Percentiles rank a stretch among this genome's conserved stretches.
Conservation (phyloP, 2,329 filamentous ascomycete species). For the Claviceps arundinis region DNA sequence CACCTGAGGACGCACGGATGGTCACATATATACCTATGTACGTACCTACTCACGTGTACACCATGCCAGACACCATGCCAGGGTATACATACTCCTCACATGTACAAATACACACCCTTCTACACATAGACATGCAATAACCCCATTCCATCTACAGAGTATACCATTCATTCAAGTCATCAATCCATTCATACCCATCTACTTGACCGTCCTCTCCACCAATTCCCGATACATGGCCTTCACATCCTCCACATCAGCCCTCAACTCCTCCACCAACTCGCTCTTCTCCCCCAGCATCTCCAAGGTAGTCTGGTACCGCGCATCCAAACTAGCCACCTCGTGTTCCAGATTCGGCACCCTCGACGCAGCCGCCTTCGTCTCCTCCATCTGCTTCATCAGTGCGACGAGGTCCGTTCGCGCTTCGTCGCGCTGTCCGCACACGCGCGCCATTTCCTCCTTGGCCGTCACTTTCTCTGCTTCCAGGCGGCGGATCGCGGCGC, state of each 20-base stretch:
- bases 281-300: conserved; percentile 97
- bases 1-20: no score
- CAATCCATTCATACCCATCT: conserved; percentile 10
- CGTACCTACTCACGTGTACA: no score
- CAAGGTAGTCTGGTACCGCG: conserved; percentile 77
- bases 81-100: no score
- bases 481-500: conserved; percentile 75
- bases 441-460: conserved; percentile 70
- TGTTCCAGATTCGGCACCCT: conserved; percentile 52
- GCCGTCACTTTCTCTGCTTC: conserved; percentile 84
- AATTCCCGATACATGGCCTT: conserved; percentile 94
- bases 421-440: conserved; percentile 80
- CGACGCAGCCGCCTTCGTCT: conserved; percentile 45
- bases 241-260: conserved; percentile 77
- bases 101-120: no score
- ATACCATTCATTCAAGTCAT: not conserved
- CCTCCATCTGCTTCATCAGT: conserved; percentile 77
- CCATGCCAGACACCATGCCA: no score
- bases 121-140: no score
- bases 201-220: conserved; percentile 71
- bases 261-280: conserved; percentile 83
- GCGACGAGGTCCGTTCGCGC: conserved; percentile 81
- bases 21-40: no score
- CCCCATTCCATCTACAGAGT: no score
- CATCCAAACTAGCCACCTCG: conserved; percentile 55